Evolutionary conservation across 768 basidiomycete species (phyloP), one percentile per base, ranked within the genome.

Genomic region (Trametes cingulata): DNA sequence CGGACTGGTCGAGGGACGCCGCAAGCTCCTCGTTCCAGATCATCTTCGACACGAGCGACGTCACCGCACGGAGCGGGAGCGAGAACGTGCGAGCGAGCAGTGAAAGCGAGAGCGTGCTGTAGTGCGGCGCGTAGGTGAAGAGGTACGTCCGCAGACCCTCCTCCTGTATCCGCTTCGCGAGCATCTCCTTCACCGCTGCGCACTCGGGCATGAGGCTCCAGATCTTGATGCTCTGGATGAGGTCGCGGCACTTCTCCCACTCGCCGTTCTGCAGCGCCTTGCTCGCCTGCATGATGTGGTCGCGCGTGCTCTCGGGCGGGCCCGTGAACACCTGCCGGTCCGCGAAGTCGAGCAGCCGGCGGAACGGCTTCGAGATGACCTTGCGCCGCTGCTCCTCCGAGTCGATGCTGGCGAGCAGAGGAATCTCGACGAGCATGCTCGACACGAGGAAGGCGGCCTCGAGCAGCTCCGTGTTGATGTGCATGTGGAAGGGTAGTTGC

Each of bases 231-330:
- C 89, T 87, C 71, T 95, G 88, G 53, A 98, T 85, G 54, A 99
- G 80, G 70, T 98, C 95, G 46, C 90, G 85, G 68, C 95, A 96
- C 69, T 89, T 87, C 72, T 96, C 91, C 97, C 97, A 99, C 68
- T 98, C 94, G 17, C 96, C 97, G 62, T 90, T 86, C 75, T 98
- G 95, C 47, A 99, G 75, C 1, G 97, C 95, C 75, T 94, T 98
- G 75, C 91, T 93, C 1, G 97, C 97, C 74, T 98, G 96, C 92
- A 98, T 97, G 74, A 99, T 96, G 72, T 98, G 97, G 69, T 99
- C 97, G 35, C 97, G 81, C 33, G 96, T 98, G 69, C 92, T 98
- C 75, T 99, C 97, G n/a, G 95, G 94, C 1, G 95, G 95, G 2
- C 95, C 97, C 22, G 94, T 95, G 75, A 99, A 99, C 12, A 97